Conservation (phyloP, 192 early-diverging fungal genomes). For the Backusella morwellensis region DNA sequence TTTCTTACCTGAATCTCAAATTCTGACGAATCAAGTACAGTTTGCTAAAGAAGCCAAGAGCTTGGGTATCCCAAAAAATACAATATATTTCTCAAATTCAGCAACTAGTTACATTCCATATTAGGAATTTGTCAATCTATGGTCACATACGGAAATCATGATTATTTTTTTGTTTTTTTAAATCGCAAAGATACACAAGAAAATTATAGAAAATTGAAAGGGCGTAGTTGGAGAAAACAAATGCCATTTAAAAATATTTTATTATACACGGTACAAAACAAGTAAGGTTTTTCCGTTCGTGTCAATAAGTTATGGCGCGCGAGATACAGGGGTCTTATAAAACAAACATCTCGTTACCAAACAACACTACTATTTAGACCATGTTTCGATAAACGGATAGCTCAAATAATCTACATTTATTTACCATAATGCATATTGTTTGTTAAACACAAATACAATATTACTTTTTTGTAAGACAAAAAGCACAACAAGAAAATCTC, state of each 20-base stretch:
- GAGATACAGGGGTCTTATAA: background rate
- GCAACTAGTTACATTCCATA: conserved; percentile 1
- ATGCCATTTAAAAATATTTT: background rate
- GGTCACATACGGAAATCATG: background rate
- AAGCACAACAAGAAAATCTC: background rate
- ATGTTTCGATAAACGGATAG: background rate
- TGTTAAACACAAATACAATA: background rate
- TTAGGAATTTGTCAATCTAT: background rate
- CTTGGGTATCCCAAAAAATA: background rate
- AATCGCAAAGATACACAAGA: background rate
- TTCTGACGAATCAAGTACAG: background rate
- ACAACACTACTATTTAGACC: background rate
- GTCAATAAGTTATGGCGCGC: background rate
- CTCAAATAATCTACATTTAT: background rate
- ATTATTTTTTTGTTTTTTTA: background rate
- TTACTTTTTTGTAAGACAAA: background rate
- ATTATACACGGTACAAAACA: background rate
- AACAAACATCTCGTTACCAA: background rate
- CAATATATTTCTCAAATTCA: background rate
- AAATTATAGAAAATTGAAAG: conserved; percentile 5
- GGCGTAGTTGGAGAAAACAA: background rate
- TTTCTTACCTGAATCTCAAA: background rate
- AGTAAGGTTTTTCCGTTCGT: background rate
- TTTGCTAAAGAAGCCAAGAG: background rate
- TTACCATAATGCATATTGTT: background rate